Conservation (phyloP, 2,329 filamentous ascomycete species). For the Colletotrichum gloeosporioides region DNA sequence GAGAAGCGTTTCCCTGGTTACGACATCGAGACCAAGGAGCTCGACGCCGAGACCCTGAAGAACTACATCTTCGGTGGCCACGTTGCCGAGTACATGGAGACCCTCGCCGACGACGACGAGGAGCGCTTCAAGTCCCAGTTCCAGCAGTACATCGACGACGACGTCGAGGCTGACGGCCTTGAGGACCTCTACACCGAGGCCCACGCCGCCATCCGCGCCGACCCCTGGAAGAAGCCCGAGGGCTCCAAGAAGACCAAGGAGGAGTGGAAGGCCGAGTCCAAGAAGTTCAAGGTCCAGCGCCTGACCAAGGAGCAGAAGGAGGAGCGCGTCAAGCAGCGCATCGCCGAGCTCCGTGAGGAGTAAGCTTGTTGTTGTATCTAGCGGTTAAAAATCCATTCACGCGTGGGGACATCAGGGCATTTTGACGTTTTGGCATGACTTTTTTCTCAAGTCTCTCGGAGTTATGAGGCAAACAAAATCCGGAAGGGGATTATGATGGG, state of each 20-base stretch:
- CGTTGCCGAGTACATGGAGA: slow-evolving; percentile 99
- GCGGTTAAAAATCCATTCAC: slow-evolving; percentile 9
- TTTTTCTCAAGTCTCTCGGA: slow-evolving; percentile 16
- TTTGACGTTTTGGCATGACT: slow-evolving; percentile 22
- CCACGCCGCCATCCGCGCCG: slow-evolving; percentile 95
- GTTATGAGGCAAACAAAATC: slow-evolving; percentile 22
- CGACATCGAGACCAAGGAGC: slow-evolving; percentile 97
- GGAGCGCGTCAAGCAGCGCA: slow-evolving; percentile 87
- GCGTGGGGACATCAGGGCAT: neutral
- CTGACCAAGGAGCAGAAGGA: slow-evolving; percentile 84
- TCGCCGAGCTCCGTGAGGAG: slow-evolving; percentile 75
- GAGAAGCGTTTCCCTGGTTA: slow-evolving; percentile 99
- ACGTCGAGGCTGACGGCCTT: slow-evolving; percentile 92
- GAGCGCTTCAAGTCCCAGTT: slow-evolving; percentile 99
- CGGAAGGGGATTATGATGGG: slow-evolving; percentile 14
- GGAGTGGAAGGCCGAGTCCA: slow-evolving; percentile 92
- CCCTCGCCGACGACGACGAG: slow-evolving; percentile 98
- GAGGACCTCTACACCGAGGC: slow-evolving; percentile 97
- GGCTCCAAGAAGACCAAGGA: slow-evolving; percentile 94
- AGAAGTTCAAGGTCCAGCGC: slow-evolving; percentile 84
- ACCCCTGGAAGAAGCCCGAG: slow-evolving; percentile 94
- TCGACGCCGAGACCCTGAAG: slow-evolving; percentile 94
- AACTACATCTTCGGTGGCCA: slow-evolving; percentile 99
- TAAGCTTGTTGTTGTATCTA: slow-evolving; percentile 31
- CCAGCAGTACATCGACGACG: slow-evolving; percentile 96